Evolutionary conservation across 2,329 filamentous ascomycete species (phyloP), one percentile per base, ranked within the genome.

Genomic region (Amauroascus niger): DNA sequence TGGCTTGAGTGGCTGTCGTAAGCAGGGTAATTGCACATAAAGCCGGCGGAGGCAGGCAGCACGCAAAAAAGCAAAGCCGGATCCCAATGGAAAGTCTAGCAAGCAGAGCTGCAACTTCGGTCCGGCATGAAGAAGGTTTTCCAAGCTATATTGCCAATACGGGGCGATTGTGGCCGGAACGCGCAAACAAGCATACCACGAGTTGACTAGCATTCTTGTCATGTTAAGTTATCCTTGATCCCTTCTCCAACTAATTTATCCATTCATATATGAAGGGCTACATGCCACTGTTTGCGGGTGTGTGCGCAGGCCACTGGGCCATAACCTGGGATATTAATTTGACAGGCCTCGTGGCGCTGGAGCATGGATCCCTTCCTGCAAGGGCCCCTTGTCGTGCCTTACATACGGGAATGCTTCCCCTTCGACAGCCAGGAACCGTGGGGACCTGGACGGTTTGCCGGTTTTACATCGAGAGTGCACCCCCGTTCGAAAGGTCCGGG

Each of bases 401-500:
- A 52, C 50, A 46, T 52, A 46, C 50, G 50, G 50, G 41, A 52
- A 46, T n/a, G 40, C 20, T 52, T 44, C 37, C 49, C 49, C 37
- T 51, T 26, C 41, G 28, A 14, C 40, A 45, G 14, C 41, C 26
- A 50, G 35, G 35, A 41, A 43, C 35, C 22, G 48, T 45, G 49
- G 49, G 14, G 22, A 45, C 35, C 24, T 28, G 3, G 24, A 39
- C 40, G 50, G 50, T 41, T 52, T 52, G 41, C 50, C 41, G 50
- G 41, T 37, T 46, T 28, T 33, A 49, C 46, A 37, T 49, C 32
- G 11, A 49, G 26, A 49, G 30, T 16, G 13, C 24, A 33, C 16
- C 44, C 44, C 32, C 44, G 44, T 33, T 16, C 28, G 46, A 39
- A 49, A 33, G 33, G 18, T 26, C 13, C 5, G 14, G 33, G 30